Conservation (phyloP, 225 moss, liverwort and hornwort genomes). For the Straminergon stramineum region DNA sequence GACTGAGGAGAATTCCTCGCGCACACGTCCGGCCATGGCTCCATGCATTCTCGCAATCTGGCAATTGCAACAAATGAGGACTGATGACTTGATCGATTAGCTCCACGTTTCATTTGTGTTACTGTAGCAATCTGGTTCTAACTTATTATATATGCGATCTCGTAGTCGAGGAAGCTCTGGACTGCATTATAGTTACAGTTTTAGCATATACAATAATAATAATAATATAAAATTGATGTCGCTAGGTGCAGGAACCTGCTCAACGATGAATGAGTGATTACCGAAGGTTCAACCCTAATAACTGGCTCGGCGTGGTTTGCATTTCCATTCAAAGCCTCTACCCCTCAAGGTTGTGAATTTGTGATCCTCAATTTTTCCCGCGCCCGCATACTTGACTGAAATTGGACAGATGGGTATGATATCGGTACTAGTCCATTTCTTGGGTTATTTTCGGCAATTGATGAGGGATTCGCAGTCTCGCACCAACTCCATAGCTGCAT, state of each 20-base stretch:
- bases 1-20: background rate
- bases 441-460: too few species aligned
- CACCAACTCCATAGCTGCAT: background rate
- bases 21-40: too few species aligned
- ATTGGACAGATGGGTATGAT: too few species aligned
- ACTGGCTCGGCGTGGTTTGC: background rate
- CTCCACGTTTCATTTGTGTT: background rate
- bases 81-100: background rate
- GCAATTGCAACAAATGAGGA: background rate
- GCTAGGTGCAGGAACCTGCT: background rate
- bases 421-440: background rate
- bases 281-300: background rate
- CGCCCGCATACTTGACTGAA: background rate
- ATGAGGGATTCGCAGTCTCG: background rate
- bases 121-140: background rate
- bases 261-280: background rate
- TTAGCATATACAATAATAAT: too few species aligned
- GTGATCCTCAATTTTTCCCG: background rate
- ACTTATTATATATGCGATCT: background rate
- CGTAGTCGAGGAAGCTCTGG: background rate
- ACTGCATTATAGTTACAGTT: background rate
- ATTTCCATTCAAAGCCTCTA: background rate
- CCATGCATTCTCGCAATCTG: background rate
- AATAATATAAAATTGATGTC: background rate
- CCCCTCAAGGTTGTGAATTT: background rate